Conservation (phyloP, 2,329 filamentous ascomycete genomes). For the Cyphellophora attinorum region DNA sequence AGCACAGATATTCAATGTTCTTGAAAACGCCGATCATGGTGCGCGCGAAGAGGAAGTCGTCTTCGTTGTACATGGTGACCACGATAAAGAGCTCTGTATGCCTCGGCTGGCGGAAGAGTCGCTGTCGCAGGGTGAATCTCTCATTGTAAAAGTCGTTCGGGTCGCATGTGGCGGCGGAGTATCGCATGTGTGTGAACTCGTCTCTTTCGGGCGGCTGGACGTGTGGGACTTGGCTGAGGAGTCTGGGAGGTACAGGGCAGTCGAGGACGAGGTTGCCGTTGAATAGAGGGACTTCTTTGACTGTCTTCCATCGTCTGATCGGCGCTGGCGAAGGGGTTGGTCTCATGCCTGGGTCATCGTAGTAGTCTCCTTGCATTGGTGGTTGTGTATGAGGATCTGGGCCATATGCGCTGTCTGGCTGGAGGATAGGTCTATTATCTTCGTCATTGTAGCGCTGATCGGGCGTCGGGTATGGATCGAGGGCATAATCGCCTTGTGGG, state of each 20-base stretch:
- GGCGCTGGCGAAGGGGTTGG: slow-evolving; percentile 44
- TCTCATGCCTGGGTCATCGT: slow-evolving; percentile 22
- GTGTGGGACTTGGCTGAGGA: slow-evolving; percentile 81
- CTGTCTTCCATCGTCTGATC: slow-evolving; percentile 91
- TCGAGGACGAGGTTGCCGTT: slow-evolving; percentile 94
- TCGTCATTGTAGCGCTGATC: slow-evolving; percentile 57
- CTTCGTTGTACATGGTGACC: slow-evolving; percentile 98
- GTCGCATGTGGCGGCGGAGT: slow-evolving; percentile 90
- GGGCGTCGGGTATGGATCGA: slow-evolving; percentile 43
- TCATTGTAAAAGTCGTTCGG: slow-evolving; percentile 78
- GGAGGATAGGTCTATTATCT: slow-evolving; percentile 67
- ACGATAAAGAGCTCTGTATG: slow-evolving; percentile 95
- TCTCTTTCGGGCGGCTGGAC: slow-evolving; percentile 72
- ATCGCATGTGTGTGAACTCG: slow-evolving; percentile 69
- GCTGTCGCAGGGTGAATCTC: slow-evolving; percentile 85
- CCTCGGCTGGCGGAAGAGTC: slow-evolving; percentile 80
- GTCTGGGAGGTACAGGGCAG: slow-evolving; percentile 81
- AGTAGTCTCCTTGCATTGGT: slow-evolving; percentile 25
- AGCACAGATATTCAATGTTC: slow-evolving; percentile 98
- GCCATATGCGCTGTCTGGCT: slow-evolving; percentile 51
- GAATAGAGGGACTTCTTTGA: slow-evolving; percentile 96
- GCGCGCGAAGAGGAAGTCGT: slow-evolving; percentile 88
- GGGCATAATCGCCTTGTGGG: slow-evolving; percentile 48
- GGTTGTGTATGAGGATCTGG: slow-evolving; percentile 43
- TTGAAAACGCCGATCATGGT: slow-evolving; percentile 98